Evolutionary conservation across 352 stramenopile species (phyloP), one percentile per base, ranked within the genome.

Genomic region (Aphanomyces astaci): DNA sequence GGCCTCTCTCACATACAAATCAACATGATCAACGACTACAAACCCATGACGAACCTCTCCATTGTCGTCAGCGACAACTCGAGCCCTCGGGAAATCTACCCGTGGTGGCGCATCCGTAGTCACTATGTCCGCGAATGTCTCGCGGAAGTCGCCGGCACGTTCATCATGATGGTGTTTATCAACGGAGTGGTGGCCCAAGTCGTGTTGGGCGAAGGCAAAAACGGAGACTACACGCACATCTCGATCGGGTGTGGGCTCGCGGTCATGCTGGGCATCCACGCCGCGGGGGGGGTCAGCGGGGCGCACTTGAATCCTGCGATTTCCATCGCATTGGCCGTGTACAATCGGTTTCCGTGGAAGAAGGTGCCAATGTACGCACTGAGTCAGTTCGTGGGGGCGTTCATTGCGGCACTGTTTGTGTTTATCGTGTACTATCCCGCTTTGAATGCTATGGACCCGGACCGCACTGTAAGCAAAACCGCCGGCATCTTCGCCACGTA

Each of bases 251-350:
- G 81, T 78, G 82, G 82, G n/a, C 67, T 91, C 60, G 82, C 66
- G 36, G 76, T 91, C 25, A 79, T 88, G 57, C 78, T 91, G 28
- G 82, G 79, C 30, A 80, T 91, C 10, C 81, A 91, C 72, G 59
- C 70, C 0, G 79, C 78, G 4, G 79, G 75, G 19, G 82, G 82
- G 10, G 71, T 91, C 46, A 82, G 73, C 15, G 80, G 80, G 43
- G 79, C 74, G 0, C 82, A 90, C 73, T 53, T 90, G 36, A 90
- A 91, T 71, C 81, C 80, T 2, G 76, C 82, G 1, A 77, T 91
- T 31, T 85, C 80, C 19, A 74, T 79, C 3, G 78, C 82, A 1
- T 63, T 86, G n/a, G 79, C 78, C 2, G 73, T 76, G 33, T 86
- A 78, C 71, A 70, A 72, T 24, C 74, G 72, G n/a, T 68, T 89